These are phyloP conservation scores for Pyrus communis DNA, from an alignment of 306 rosid species.

Conservation along the genomic window DNA sequence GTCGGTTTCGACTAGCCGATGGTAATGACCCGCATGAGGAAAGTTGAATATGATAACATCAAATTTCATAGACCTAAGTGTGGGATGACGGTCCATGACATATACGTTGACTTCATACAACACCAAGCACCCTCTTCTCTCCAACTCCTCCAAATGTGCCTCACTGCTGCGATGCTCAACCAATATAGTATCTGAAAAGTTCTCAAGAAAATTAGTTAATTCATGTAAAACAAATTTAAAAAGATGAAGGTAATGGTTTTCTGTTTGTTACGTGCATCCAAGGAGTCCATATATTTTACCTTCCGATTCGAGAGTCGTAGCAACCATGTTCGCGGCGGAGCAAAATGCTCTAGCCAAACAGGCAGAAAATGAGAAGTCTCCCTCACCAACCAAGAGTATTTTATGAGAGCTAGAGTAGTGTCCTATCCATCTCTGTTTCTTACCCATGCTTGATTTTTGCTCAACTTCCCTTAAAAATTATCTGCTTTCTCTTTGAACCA, in stretches of 20 bases:
- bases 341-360: conserved; percentile 20
- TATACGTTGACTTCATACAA: conserved; percentile 12
- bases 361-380: conserved; percentile 25
- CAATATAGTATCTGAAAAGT: neutral
- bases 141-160: conserved; percentile 3
- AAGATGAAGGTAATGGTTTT: neutral
- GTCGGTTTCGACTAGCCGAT: conserved; percentile 7
- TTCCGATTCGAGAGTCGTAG: conserved; percentile 15
- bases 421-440: neutral
- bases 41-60: conserved; percentile 20
- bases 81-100: conserved; percentile 13
- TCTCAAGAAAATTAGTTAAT: neutral
- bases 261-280: neutral
- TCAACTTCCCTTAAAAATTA: neutral
- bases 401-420: conserved; percentile 19
- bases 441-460: neutral
- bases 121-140: conserved; percentile 4
- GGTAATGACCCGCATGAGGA: conserved; percentile 25
- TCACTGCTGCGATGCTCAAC: neutral
- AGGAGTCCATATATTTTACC: neutral
- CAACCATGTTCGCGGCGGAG: conserved; percentile 18
- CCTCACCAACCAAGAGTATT: conserved; percentile 25
- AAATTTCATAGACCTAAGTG: neutral
- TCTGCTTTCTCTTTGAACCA: neutral
- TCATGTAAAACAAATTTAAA: neutral